These are phyloP conservation scores for Rhodotorula sp. DNA, from an alignment of 1,284 basidiomycete species.

Conservation along the genomic window DNA sequence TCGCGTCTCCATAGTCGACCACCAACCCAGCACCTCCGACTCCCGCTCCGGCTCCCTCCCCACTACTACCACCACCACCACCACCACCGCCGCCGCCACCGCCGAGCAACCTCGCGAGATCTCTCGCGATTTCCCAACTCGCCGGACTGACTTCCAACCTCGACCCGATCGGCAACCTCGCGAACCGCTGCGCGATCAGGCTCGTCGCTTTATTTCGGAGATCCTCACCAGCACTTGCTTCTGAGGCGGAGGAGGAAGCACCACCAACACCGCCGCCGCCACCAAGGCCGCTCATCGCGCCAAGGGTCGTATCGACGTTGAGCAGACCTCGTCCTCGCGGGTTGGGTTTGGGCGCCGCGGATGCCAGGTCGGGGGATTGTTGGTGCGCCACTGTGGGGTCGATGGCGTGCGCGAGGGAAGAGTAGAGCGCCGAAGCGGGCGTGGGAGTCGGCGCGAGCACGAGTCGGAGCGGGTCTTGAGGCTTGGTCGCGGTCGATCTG, in stretches of 20 bases:
- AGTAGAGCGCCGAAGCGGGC: constrained; percentile 41
- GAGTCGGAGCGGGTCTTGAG: constrained; percentile 36
- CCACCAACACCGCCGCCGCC: neutral
- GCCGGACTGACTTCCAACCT: constrained; percentile 75
- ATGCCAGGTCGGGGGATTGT: neutral
- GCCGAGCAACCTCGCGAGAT: constrained; percentile 63
- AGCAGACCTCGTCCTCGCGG: neutral
- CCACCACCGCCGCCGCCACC: neutral
- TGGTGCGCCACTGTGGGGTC: constrained; percentile 5
- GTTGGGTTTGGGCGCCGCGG: neutral
- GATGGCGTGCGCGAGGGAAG: constrained; percentile 21
- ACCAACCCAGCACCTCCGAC: constrained; percentile 81
- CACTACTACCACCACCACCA: constrained; percentile 3
- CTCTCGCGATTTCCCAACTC: constrained; percentile 65
- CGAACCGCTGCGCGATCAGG: constrained; percentile 57
- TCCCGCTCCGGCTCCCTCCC: constrained; percentile 65
- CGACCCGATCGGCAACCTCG: constrained; percentile 63
- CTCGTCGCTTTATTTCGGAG: neutral
- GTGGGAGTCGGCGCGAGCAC: constrained; percentile 42
- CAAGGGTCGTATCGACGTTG: constrained; percentile 39
- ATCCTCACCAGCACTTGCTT: too few relatives aligned
- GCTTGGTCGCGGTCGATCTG: constrained; percentile 12
- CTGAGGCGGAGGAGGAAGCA: too few relatives aligned
- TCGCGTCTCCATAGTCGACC: constrained; percentile 84
- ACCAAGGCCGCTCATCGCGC: neutral